phyloP scores from a whole-genome alignment of 345 rosid species.

The Citrus inodora region DNA sequence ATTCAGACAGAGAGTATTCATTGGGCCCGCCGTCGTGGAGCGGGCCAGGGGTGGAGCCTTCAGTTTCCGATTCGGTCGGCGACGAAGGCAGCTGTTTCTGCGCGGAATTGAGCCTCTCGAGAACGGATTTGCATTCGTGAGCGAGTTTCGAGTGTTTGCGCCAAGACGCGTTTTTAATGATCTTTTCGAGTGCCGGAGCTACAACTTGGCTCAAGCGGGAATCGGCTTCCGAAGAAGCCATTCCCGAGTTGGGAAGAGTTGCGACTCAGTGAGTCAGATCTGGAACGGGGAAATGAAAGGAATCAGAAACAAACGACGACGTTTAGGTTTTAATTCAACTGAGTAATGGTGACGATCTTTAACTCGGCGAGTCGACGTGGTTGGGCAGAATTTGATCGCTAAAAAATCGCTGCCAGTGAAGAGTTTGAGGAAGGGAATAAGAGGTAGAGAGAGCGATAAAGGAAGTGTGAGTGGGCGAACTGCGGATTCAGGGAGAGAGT shows the following conservation, averaged over 20 bases:
- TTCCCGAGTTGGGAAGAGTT: conserved; percentile 59
- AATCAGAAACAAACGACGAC: neutral
- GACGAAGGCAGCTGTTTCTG: conserved; percentile 26
- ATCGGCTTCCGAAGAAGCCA: conserved; percentile 99
- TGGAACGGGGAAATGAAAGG: conserved; percentile 15
- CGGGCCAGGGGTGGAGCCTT: conserved; percentile 71
- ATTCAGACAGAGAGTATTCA: conserved; percentile 74
- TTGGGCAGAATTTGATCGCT: neutral
- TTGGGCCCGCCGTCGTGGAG: conserved; percentile 73
- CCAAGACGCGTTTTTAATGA: conserved; percentile 95
- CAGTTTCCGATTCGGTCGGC: conserved; percentile 53
- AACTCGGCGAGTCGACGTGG: conserved; percentile 4
- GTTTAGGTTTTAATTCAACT: neutral
- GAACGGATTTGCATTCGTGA: conserved; percentile 88
- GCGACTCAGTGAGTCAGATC: conserved; percentile 39
- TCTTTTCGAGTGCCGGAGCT: conserved; percentile 79
- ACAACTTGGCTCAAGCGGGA: conserved; percentile 80
- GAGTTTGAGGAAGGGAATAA: neutral
- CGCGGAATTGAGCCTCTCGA: conserved; percentile 59
- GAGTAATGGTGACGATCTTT: conserved; percentile 9
- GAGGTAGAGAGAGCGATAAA: neutral
- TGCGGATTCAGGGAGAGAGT: neutral
- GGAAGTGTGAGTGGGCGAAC: neutral
- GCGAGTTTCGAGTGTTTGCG: conserved; percentile 93
- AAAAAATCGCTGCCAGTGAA: neutral